Base-by-base conservation (phyloP, 2,329 filamentous ascomycete species). In the Westerdykella sp. region DNA sequence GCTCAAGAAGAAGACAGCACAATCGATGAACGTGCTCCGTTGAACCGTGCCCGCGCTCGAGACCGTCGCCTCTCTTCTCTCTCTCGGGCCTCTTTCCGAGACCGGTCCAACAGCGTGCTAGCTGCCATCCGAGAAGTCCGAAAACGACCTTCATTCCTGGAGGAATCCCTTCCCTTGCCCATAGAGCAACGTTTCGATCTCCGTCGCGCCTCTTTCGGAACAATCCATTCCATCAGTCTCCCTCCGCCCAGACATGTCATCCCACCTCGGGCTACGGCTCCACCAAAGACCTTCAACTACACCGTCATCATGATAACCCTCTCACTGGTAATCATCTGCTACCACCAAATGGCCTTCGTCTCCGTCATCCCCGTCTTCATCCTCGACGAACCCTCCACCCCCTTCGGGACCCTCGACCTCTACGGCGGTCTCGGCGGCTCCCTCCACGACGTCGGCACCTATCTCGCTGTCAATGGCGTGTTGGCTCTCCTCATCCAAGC, bases 291-390 rank as follows among this genome's bases (percentile, higher is more conserved):
- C 28, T 81, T 83, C 57, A 83, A 78, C 18, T 73, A 67, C 65
- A 80, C 78, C 41, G 82, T 95, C 43, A 73, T 86, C 54, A 83
- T 87, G 69, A 76, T 95, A 40, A 81, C 91, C 37, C 59, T 89
- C n/a, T 83, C 89, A 2, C 73, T 96, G 46, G 85, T 84, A 39
- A 85, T 96, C 51, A 94, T 94, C 69, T 90, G 87, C 9, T 95
- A 94, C 66, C 90, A 96, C 34, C 62, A 65, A 43, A 96, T 96
- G 88, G 88, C 85, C 1, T 96, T 87, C 67, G 88, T 95, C 60
- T 87, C 94, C 59, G 78, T 95, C 1, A 74, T 95, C 40, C 90
- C 90, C 9, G 95, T 96, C 47, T 96, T 95, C 69, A 80, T 95
- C 42, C 87, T 95, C 62, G 89, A 95, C 54, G 73, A 80, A 18